Evolutionary conservation across 2,329 filamentous ascomycete species (phyloP), one percentile per base, ranked within the genome.

Genomic region (Lachnellula suecica): DNA sequence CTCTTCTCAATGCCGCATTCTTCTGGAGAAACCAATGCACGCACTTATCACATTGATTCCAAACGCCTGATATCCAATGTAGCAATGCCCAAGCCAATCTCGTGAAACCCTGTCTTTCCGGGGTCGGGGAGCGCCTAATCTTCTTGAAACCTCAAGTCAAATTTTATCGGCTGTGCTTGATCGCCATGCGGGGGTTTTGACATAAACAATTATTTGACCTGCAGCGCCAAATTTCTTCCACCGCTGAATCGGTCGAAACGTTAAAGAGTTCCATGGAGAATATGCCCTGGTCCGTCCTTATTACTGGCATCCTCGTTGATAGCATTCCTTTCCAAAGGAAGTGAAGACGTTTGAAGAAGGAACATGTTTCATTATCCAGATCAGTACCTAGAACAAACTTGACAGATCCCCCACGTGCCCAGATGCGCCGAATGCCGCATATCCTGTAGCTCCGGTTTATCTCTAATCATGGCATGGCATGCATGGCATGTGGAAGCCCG

Each of bases 131-230:
- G 31, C 15, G 31, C 15, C 9, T 35, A 6, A n/a, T 40, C 13
- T 15, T 13, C 5, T 40, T 23, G 10, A 40, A 40, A 6, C n/a
- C 11, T 19, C 19, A 22, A 10, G 37, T 6, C 37, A 10, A 10
- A 17, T 40, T 15, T 10, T 11, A 19, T 40, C 15, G 19, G 15
- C 11, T 19, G 37, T 40, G 37, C 37, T 40, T 31, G 27, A 31
- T 11, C 37, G 7, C 19, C 37, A 19, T 40, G 11, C 37, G 24
- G 31, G 48, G 15, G 27, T 40, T 40, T 50, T 40, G 29, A 45
- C 48, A 41, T 50, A 37, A 44, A 44, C 10, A 17, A 13, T 31
- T 27, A 9, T 11, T 49, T 37, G 23, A 44, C 35, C 35, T 48
- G 23, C 23, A 41, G 24, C 24, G 34, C 27, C 27, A 35, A 25